Conservation (phyloP, 2,329 filamentous ascomycete genomes). For the Botrytis sinoallii region DNA sequence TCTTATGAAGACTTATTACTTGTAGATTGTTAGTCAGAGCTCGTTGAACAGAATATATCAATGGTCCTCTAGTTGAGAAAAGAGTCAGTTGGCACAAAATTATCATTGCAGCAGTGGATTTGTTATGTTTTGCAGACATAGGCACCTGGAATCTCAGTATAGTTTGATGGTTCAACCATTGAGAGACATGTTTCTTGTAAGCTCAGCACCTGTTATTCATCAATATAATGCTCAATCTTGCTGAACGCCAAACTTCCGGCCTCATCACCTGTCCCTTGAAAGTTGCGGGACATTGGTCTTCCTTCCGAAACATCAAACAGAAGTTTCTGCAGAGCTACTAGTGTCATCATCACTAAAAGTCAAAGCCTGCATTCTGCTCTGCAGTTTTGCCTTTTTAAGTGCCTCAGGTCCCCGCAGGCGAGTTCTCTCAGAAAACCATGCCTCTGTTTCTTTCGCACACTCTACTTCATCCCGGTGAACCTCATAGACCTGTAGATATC, state of each 20-base stretch:
- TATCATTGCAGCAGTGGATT: accelerated
- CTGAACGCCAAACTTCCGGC: no score
- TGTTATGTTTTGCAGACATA: accelerated
- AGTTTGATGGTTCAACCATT: accelerated
- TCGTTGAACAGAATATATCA: accelerated
- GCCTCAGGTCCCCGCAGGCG: background rate
- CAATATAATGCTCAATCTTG: no score
- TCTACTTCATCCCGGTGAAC: background rate
- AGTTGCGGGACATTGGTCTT: accelerated
- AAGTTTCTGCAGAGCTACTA: accelerated
- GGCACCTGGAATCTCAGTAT: background rate
- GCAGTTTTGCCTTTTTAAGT: background rate
- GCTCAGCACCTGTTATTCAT: background rate
- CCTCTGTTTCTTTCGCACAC: background rate
- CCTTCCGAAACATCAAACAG: background rate
- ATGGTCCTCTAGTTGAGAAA: background rate
- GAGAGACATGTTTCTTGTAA: accelerated
- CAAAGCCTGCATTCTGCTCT: background rate
- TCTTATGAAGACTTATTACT: background rate
- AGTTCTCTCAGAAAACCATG: background rate
- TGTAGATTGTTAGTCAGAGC: accelerated
- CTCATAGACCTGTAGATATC: background rate
- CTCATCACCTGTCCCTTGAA: background rate
- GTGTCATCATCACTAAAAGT: accelerated
- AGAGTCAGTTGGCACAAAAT: background rate